phyloP scores from a whole-genome alignment of 352 stramenopile species.

The Phytophthora kernoviae region DNA sequence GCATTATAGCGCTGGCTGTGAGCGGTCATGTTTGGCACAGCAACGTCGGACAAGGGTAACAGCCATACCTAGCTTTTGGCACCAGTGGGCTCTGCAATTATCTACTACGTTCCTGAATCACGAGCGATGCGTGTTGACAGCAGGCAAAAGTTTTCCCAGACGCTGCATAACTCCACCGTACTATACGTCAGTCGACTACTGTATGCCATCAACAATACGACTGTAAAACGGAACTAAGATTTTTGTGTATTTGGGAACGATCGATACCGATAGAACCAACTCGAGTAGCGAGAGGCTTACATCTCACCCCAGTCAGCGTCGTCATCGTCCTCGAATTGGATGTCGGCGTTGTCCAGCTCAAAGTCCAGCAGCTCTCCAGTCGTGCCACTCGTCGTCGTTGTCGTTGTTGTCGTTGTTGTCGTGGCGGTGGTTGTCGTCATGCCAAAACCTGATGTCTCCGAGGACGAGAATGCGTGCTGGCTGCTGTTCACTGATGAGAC shows the following conservation, averaged over 20 bases:
- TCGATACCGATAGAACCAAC: conserved; percentile 4
- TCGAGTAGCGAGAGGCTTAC: conserved; percentile 30
- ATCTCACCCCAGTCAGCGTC: conserved; percentile 87
- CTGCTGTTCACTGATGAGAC: conserved; percentile 13
- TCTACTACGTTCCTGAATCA: too few relatives aligned
- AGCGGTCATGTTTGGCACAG: too few relatives aligned
- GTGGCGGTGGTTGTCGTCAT: conserved; percentile 25
- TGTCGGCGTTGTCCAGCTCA: conserved; percentile 73
- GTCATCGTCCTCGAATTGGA: conserved; percentile 82
- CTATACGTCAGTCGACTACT: too few relatives aligned
- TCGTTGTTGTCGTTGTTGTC: conserved; percentile 31
- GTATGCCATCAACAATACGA: too few relatives aligned
- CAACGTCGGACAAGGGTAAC: too few relatives aligned
- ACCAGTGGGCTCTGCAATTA: too few relatives aligned
- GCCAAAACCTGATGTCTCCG: conserved; percentile 22
- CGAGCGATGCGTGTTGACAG: too few relatives aligned
- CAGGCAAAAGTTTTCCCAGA: not conserved
- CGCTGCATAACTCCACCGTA: too few relatives aligned
- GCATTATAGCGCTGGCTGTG: too few relatives aligned
- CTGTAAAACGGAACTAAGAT: conserved; percentile 1
- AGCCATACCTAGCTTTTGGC: too few relatives aligned
- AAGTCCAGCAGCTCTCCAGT: conserved; percentile 76
- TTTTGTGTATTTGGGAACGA: conserved; percentile 16
- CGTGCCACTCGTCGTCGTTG: conserved; percentile 33
- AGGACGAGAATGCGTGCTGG: conserved; percentile 33